Evolutionary conservation across 2,329 filamentous ascomycete species (phyloP), one percentile per base, ranked within the genome.

Genomic region (Colletotrichum horii): DNA sequence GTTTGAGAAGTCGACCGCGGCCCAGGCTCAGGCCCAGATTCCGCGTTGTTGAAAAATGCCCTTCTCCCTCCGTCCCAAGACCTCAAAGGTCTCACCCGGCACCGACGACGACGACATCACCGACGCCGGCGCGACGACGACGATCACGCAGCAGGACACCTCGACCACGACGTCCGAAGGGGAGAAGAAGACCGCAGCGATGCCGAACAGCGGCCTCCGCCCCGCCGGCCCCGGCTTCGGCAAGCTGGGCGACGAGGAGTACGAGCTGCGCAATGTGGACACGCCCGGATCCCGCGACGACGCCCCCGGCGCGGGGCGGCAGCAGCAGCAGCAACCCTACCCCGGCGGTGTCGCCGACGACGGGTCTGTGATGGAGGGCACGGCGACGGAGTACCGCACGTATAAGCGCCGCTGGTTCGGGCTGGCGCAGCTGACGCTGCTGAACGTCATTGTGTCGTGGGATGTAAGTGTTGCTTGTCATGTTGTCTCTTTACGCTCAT

Each of bases 371-470:
- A 74, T 80, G n/a, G 78, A 81, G 71, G 82, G 79, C 32, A 71
- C 77, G 12, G 78, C 82, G 24, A 80, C 77, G n/a, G 80, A 82
- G 75, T 88, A 87, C 71, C 83, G 83, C 69, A 87, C 85, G 14
- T 98, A 98, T 83, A 96, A 94, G 85, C 91, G 95, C 81, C 91
- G 97, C 60, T 99, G 95, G 93, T 94, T 98, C 83, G 97, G 97
- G 1, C 87, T 99, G 67, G 86, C 91, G 26, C 95, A 98, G 84
- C 86, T 98, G 81, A 94, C 96, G 8, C 85, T 98, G 80, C 88
- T 98, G 85, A 99, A 98, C 83, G 93, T 98, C 71, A 92, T 98
- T 76, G 94, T 98, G 56, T 97, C 95, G 81, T 98, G 96, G 96
- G 95, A 97, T 91, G 95, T 97, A 90, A 89, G 95, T 93, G 43